Evolutionary conservation across 768 basidiomycete genomes (phyloP), one percentile per base, ranked within the genome.

Genomic region (Mycena amicta): DNA sequence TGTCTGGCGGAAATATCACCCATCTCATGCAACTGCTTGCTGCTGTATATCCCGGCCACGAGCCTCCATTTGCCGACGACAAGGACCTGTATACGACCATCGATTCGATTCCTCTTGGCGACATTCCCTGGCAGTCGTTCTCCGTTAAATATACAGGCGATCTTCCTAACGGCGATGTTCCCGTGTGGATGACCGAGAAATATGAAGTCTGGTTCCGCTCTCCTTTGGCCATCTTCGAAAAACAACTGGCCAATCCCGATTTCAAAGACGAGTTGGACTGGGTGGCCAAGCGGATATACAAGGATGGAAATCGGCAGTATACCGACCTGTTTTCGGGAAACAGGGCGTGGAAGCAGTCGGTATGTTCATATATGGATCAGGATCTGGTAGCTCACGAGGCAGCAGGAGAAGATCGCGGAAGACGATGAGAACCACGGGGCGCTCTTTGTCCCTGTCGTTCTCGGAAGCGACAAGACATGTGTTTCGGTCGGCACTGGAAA

Each of bases 391-490:
- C 27, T 29, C 13, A 45, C 22, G 8, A 45, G 12, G 8, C 6
- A 5, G 5, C 27, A 49, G 47, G 47, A 49, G 11, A n/a, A 12
- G n/a, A 5, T 49, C 30, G 20, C 51, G 37, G 47, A 68, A 23
- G 52, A 69, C 52, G 55, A 55, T 5, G 23, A 57, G 2, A 75
- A 54, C 1, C 64, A 67, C 47, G 72, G 74, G 3, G 53, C 73
- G 0, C 67, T 71, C 55, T 70, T 71, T 54, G 65, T 67, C 1
- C 75, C 76, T 1, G 51, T 75, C 26, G 69, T 77, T 22, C 63
- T 72, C n/a, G 74, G 76, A 2, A 74, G 72, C 29, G 72, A 78
- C 52, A 77, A 78, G 55, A 77, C 75, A 0, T 74, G 69, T 0
- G 72, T 74, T 3, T 77, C 74, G 1, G 71, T 76, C 25, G 73